Evolutionary conservation across 2,329 filamentous ascomycete species (phyloP).

Genomic region (Fusarium odoratissimum): DNA sequence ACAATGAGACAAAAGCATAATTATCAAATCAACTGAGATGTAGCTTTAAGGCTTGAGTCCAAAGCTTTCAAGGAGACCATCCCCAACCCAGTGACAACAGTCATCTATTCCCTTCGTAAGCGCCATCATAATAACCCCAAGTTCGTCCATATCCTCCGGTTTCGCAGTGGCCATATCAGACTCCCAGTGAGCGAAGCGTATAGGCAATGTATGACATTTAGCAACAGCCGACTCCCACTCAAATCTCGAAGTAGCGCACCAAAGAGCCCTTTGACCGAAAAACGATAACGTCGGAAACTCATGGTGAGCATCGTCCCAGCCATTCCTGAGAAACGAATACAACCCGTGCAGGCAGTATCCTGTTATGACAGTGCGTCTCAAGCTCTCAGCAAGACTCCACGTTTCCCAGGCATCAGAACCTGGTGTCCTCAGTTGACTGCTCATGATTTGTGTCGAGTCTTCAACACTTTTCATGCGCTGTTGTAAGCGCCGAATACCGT

Average conservation of each 20-base stretch:
- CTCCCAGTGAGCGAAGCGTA: not conserved
- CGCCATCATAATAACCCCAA: not conserved
- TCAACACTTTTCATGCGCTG: not conserved
- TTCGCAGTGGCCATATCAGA: not conserved
- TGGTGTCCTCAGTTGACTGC: not conserved
- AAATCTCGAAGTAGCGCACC: not conserved
- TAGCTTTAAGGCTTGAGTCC: not conserved
- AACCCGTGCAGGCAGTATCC: not conserved
- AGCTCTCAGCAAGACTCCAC: not conserved
- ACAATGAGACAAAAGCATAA: accelerated
- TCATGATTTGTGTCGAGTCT: not conserved
- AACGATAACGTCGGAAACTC: not conserved
- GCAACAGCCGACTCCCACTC: not conserved
- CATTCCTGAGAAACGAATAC: not conserved
- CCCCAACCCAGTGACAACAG: not conserved
- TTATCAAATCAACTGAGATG: accelerated
- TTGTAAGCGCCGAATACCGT: not conserved
- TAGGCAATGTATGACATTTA: not conserved
- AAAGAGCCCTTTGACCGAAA: not conserved
- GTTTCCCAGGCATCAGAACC: not conserved
- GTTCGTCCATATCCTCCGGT: not conserved
- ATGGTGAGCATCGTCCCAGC: not conserved
- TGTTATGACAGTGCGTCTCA: not conserved
- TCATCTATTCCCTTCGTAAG: not conserved
- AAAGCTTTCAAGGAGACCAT: accelerated